A percentile compares a stretch with the other conserved stretches of the same genome.
These are phyloP conservation scores for Lavandula angustifolia DNA, from an alignment of 257 asterid species.

Conservation along the genomic window DNA sequence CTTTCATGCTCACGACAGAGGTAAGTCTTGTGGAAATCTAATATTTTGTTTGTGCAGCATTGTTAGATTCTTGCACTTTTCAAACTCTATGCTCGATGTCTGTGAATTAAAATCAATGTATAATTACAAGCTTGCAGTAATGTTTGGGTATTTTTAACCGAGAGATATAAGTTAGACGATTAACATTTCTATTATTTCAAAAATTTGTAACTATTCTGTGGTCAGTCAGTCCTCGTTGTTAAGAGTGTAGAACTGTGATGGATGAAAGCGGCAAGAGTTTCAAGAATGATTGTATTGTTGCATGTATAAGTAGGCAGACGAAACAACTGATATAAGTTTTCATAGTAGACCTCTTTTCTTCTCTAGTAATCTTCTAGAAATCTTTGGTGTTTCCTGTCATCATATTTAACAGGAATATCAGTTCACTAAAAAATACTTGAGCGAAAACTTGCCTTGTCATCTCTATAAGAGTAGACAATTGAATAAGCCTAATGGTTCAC, in stretches of 20 bases:
- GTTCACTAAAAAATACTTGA: no score
- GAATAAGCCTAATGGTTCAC: no score
- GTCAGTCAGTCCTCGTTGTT: not conserved
- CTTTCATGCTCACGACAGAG: constrained; percentile 86
- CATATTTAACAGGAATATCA: not conserved
- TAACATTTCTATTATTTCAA: not conserved
- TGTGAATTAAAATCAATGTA: constrained; percentile 3
- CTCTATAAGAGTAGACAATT: no score
- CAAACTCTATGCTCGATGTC: not conserved
- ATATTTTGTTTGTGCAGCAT: constrained; percentile 12
- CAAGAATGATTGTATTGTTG: not conserved
- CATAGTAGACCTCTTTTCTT: no score
- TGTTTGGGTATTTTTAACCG: not conserved
- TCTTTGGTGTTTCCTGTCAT: not conserved
- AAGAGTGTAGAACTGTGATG: not conserved
- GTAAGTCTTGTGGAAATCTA: constrained; percentile 39
- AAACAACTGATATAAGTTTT: not conserved
- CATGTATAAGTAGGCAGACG: not conserved
- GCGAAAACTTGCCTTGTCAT: no score
- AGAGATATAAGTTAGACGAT: not conserved
- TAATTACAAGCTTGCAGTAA: not conserved
- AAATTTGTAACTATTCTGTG: not conserved
- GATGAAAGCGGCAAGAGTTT: not conserved
- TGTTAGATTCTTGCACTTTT: no score
- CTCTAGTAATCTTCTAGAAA: no score